A percentile compares a stretch with the other conserved stretches of the same genome.
These are phyloP conservation scores for Termitomyces sp. DNA, from an alignment of 768 basidiomycete species.

Conservation along the genomic window DNA sequence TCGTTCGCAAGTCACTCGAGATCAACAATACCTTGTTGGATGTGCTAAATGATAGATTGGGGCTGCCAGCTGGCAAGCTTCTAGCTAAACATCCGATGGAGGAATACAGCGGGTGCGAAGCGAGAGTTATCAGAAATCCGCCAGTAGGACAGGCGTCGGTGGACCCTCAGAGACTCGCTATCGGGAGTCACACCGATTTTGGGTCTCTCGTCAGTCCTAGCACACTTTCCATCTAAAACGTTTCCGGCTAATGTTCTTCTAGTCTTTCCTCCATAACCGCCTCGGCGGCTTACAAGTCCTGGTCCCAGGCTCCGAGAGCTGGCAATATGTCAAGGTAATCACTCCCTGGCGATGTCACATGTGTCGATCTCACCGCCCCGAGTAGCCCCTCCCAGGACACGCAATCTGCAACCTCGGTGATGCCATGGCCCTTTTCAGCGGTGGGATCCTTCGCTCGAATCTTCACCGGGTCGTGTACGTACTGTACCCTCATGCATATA, in stretches of 20 bases:
- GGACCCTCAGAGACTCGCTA: constrained; percentile 26
- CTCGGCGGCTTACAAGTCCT: constrained; percentile 69
- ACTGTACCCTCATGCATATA: background rate
- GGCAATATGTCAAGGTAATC: constrained; percentile 62
- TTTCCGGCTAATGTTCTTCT: constrained; percentile 23
- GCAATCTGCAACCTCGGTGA: constrained; percentile 49
- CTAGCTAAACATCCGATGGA: constrained; percentile 33
- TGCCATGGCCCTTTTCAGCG: constrained; percentile 13
- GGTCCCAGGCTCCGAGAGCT: constrained; percentile 50
- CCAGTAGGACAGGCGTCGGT: constrained; percentile 22
- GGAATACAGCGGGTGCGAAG: constrained; percentile 52
- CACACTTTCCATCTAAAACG: constrained; percentile 8
- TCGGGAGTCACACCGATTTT: constrained; percentile 68
- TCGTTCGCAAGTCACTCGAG: constrained; percentile 50
- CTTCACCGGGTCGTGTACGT: background rate
- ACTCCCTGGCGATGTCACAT: background rate
- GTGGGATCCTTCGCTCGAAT: constrained; percentile 17
- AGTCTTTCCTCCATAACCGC: constrained; percentile 67
- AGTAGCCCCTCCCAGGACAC: constrained; percentile 39
- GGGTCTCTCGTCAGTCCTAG: constrained; percentile 49
- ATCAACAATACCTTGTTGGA: constrained; percentile 47
- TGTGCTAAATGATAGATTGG: constrained; percentile 49
- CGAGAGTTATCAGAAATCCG: constrained; percentile 47
- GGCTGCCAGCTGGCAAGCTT: constrained; percentile 45
- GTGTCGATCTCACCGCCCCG: background rate